phyloP scores from a whole-genome alignment of 108 stramenopile species.

The Discostella stelligeroides region DNA sequence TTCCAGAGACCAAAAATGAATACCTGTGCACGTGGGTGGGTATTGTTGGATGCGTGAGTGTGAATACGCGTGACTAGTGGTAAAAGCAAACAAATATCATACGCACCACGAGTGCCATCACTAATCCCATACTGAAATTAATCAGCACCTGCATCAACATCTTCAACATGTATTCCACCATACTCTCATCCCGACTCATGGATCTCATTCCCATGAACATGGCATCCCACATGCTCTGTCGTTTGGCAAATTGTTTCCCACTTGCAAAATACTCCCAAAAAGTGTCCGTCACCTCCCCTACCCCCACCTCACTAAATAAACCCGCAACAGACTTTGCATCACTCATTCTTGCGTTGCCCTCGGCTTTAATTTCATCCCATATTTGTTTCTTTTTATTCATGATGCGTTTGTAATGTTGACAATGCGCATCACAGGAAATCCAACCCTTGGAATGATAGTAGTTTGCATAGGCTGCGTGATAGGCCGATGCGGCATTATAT shows the following conservation, averaged over 20 bases:
- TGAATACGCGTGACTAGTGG: background rate
- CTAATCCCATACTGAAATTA: conserved; percentile 84
- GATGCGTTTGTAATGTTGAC: conserved; percentile 75
- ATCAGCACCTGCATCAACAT: conserved; percentile 77
- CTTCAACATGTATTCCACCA: conserved; percentile 73
- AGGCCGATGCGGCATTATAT: conserved; percentile 64
- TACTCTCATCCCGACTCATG: conserved; percentile 70
- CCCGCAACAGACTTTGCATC: conserved; percentile 88
- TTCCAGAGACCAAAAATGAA: conserved; percentile 83
- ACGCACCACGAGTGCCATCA: conserved; percentile 72
- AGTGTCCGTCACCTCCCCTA: conserved; percentile 80
- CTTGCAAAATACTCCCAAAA: conserved; percentile 86
- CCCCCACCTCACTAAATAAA: conserved; percentile 80
- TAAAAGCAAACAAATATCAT: background rate
- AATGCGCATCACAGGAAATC: conserved; percentile 81
- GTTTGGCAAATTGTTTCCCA: conserved; percentile 87
- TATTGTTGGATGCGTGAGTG: background rate
- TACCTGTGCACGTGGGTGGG: conserved; percentile 20
- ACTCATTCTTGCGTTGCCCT: conserved; percentile 81
- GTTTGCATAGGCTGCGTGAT: conserved; percentile 58
- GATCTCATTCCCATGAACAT: conserved; percentile 83
- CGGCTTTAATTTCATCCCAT: conserved; percentile 70
- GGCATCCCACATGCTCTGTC: conserved; percentile 90
- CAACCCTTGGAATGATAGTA: conserved; percentile 85
- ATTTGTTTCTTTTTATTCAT: conserved; percentile 63